Conservation (phyloP, 2,329 filamentous ascomycete genomes). For the Graphilbum ipis-grandicollis region DNA sequence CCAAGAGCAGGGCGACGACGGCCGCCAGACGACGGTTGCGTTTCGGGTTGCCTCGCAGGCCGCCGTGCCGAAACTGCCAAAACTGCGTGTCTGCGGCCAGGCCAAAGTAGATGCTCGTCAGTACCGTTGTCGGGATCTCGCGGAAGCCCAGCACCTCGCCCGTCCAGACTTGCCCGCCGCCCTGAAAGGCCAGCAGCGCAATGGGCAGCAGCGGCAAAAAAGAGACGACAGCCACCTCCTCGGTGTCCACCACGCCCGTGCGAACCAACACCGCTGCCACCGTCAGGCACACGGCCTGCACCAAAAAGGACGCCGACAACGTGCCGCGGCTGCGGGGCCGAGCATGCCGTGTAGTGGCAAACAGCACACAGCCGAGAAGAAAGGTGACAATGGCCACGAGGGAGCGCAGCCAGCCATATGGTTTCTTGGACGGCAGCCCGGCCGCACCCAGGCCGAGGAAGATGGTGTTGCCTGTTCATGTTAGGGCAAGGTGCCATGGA, state of each 20-base stretch:
- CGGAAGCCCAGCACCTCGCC: conserved; percentile 53
- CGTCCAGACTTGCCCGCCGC: conserved; percentile 60
- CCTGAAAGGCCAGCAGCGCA: conserved; percentile 30
- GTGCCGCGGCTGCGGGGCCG: background rate
- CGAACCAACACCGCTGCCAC: background rate
- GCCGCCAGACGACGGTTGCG: conserved; percentile 31
- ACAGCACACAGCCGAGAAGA: background rate
- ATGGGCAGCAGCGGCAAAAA: conserved; percentile 17
- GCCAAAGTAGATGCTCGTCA: conserved; percentile 72
- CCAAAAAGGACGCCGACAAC: background rate
- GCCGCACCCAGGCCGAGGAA: background rate
- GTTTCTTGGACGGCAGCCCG: background rate
- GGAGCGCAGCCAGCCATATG: background rate
- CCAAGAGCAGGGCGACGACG: conserved; percentile 27
- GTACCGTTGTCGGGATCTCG: conserved; percentile 57
- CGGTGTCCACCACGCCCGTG: background rate
- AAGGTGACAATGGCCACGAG: background rate
- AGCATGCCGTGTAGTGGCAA: background rate
- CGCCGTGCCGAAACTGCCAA: conserved; percentile 7
- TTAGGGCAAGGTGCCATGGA: background rate
- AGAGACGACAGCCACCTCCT: background rate
- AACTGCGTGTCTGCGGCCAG: conserved; percentile 48
- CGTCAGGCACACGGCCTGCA: background rate
- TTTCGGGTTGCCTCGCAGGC: conserved; percentile 13
- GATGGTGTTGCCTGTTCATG: background rate